Evolutionary conservation across 2,329 filamentous ascomycete genomes (phyloP).

Genomic region (Penicillium capsulatum): DNA sequence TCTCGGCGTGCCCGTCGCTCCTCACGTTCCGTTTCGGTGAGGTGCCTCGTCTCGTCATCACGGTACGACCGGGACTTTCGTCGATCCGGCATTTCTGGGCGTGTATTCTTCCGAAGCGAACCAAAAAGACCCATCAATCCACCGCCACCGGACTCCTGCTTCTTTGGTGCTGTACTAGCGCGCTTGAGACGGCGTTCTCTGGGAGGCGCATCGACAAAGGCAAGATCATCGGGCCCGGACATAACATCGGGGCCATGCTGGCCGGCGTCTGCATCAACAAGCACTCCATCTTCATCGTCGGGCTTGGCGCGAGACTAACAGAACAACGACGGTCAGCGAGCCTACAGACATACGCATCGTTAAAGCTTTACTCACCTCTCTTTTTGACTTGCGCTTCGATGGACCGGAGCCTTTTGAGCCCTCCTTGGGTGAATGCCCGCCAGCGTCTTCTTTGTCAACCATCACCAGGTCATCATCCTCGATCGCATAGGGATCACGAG

Average conservation of each 20-base stretch:
- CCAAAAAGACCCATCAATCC: constrained; percentile 63
- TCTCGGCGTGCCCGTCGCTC: constrained; percentile 36
- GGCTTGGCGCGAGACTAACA: constrained; percentile 32
- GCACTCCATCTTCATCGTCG: constrained; percentile 50
- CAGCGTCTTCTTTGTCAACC: constrained; percentile 49
- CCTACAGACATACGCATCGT: neutral
- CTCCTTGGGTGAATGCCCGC: constrained; percentile 29
- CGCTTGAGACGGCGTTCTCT: constrained; percentile 55
- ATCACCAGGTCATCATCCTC: constrained; percentile 62
- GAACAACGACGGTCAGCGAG: neutral
- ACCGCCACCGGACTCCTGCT: constrained; percentile 50
- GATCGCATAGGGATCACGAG: constrained; percentile 57
- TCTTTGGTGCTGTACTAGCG: constrained; percentile 60
- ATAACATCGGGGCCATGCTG: constrained; percentile 44
- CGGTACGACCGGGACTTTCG: constrained; percentile 37
- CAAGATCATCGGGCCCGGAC: constrained; percentile 49
- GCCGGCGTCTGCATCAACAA: constrained; percentile 49
- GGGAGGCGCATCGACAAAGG: constrained; percentile 49
- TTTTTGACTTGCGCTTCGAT: constrained; percentile 36
- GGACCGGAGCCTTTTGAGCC: constrained; percentile 31
- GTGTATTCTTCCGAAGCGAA: constrained; percentile 33
- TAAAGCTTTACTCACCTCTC: constrained; percentile 31
- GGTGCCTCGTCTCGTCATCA: constrained; percentile 32
- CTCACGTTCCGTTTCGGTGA: constrained; percentile 37
- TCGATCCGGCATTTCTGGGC: constrained; percentile 34